A percentile compares a stretch with the other conserved stretches of the same genome.
Conservation (phyloP, 257 asterid species). For the Jaltomata sinuosa region DNA sequence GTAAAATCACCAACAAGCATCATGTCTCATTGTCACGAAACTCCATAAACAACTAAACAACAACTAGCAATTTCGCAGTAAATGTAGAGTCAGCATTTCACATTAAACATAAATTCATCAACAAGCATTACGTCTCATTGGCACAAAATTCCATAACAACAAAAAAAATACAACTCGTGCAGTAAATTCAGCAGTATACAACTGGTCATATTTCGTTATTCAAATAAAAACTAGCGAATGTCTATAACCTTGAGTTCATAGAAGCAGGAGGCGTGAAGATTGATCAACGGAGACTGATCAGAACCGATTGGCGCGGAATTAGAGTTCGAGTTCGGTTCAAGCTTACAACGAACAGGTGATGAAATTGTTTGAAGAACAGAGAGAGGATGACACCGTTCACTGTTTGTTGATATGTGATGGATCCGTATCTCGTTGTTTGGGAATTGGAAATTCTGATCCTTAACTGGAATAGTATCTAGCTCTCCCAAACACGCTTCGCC, state of each 20-base stretch:
- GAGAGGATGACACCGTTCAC: constrained; percentile 86
- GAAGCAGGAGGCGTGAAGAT: constrained; percentile 83
- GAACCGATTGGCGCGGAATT: constrained; percentile 16
- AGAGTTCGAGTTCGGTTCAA: constrained; percentile 57
- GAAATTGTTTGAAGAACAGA: constrained; percentile 73
- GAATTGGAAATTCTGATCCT: constrained; percentile 54
- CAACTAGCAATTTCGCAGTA: neutral
- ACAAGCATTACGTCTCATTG: neutral
- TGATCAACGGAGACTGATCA: constrained; percentile 56
- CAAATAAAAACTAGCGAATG: neutral
- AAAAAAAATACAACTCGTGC: neutral
- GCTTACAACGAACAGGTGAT: constrained; percentile 71
- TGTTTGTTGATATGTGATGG: constrained; percentile 44
- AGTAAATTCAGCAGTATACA: neutral
- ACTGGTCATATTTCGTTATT: neutral
- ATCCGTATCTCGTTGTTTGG: constrained; percentile 91
- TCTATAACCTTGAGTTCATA: constrained; percentile 62
- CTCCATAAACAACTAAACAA: neutral
- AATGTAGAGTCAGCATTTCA: neutral
- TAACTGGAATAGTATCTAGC: constrained; percentile 49
- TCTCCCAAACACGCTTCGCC: constrained; percentile 77
- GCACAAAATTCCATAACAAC: neutral
- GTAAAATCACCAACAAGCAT: neutral
- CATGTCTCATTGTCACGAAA: neutral
- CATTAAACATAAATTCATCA: neutral